These are phyloP conservation scores for Herpetospermum pedunculosum DNA, from an alignment of 306 rosid genomes.

Conservation along the genomic window DNA sequence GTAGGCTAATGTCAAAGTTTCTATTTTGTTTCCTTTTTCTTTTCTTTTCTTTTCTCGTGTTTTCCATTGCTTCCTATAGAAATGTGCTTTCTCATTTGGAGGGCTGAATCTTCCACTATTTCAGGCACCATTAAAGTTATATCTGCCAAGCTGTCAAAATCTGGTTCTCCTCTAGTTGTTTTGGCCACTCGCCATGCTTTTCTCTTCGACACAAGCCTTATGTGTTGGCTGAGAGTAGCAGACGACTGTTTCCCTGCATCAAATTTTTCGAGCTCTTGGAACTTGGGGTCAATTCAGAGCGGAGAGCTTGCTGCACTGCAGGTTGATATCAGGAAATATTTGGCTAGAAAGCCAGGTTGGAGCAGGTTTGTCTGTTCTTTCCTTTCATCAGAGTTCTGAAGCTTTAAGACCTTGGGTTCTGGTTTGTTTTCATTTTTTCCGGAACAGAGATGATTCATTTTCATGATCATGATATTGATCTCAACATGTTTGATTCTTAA, in stretches of 20 bases:
- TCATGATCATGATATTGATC: neutral
- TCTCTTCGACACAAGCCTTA: constrained; percentile 76
- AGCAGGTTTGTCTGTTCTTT: constrained; percentile 71
- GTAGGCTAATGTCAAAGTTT: neutral
- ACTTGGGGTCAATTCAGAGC: constrained; percentile 75
- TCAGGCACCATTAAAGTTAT: constrained; percentile 17
- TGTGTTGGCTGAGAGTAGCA: constrained; percentile 96
- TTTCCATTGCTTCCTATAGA: constrained; percentile 18
- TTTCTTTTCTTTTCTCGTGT: neutral
- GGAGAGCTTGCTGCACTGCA: constrained; percentile 94
- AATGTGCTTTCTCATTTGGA: neutral
- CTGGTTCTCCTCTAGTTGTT: constrained; percentile 18
- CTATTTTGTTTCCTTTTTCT: neutral
- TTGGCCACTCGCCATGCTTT: constrained; percentile 20
- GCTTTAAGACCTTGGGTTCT: neutral
- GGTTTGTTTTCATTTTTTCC: neutral
- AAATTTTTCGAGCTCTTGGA: constrained; percentile 94
- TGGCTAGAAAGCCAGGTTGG: constrained; percentile 99
- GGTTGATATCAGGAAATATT: constrained; percentile 89
- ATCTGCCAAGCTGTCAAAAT: constrained; percentile 16
- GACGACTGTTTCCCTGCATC: constrained; percentile 98
- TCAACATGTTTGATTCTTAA: neutral
- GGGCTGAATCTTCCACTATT: constrained; percentile 4
- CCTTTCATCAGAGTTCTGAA: neutral
- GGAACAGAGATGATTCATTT: neutral